Conservation (phyloP, 164 flowering plant species). For the Platanus orientalis region DNA sequence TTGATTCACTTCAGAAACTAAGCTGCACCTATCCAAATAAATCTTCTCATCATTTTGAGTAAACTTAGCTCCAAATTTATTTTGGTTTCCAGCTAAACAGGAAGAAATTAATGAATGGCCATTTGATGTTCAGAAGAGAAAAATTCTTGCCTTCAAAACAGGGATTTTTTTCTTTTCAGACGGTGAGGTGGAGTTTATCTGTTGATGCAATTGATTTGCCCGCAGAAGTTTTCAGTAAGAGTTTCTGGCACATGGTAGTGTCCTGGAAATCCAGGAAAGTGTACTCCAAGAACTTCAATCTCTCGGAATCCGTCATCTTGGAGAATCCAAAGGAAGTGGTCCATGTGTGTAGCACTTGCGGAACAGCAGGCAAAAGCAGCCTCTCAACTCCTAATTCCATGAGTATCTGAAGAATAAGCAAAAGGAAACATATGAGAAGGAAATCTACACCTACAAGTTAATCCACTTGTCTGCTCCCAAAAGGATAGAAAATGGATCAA, state of each 20-base stretch:
- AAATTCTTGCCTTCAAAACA: not conserved
- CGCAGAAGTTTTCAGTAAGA: conserved; percentile 21
- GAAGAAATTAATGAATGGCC: not conserved
- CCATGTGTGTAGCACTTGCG: conserved; percentile 62
- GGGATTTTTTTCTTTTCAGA: not conserved
- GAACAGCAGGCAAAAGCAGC: conserved; percentile 74
- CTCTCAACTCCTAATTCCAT: conserved; percentile 69
- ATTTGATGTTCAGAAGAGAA: not conserved
- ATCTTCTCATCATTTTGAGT: conserved; percentile 8
- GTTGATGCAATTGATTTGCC: conserved; percentile 7
- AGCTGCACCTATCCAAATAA: conserved; percentile 19
- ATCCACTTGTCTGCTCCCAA: not conserved
- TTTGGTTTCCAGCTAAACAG: conserved; percentile 20
- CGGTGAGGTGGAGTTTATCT: not conserved
- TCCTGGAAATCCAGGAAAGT: conserved; percentile 72
- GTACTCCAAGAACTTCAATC: conserved; percentile 40
- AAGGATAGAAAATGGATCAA: not conserved
- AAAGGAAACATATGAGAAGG: conserved; percentile 4
- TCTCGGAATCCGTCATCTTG: conserved; percentile 47
- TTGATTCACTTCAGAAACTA: conserved; percentile 36
- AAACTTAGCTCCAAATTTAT: conserved; percentile 4
- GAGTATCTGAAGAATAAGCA: conserved; percentile 48
- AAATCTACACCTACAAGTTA: not conserved
- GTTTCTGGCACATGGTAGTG: conserved; percentile 77
- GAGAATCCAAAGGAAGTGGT: conserved; percentile 72